Evolutionary conservation across 2,329 filamentous ascomycete species (phyloP), one percentile per base, ranked within the genome.

Genomic region (Elsinoe perseae): DNA sequence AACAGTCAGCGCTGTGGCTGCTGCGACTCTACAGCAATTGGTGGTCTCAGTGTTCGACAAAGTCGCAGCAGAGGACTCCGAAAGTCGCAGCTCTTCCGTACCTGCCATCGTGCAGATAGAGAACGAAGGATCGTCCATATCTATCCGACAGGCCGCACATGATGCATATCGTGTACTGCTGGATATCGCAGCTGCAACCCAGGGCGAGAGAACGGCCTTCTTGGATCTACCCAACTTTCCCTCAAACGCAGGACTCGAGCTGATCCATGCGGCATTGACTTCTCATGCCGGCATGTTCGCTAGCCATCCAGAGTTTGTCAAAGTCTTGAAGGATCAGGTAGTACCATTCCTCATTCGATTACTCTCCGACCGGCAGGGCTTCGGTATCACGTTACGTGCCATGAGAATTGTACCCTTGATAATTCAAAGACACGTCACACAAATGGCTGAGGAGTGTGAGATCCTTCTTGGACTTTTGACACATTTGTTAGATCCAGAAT

Each of bases 21-120:
- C 92, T 23, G 93, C 93, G n/a, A 97, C 93, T 1, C 75, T 98
- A 55, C 92, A 96, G 71, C 93, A 97, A 70, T 80, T 98, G 12
- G 85, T 97, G 6, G 89, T 93, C 28, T 86, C 88, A 0, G 87
- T 95, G 0, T 97, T 96, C 70, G 93, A 97, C 68, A 93, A 95
- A 69, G 89, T 96, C 1, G 81, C 84, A 0, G 75, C 76, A 4
- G 90, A 96, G 74, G 90, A 96, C 68, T 84, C 84, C 86, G 72
- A 69, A 67, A 68, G 69, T 20, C 65, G 63, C 56, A 64, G 84
- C 59, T 46, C 40, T 23, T 12, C 12, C 8, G 75, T 80, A 7
- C 77, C 81, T 18, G 74, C 79, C 2, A 80, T 82, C 32, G 84
- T 83, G 14, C 84, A 89, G 62, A 84, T 88, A 2, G 82, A 84